A percentile compares a stretch with the other conserved stretches of the same genome.
phyloP scores from a whole-genome alignment of 352 stramenopile genomes.

The Globisporangium iwayamae region DNA sequence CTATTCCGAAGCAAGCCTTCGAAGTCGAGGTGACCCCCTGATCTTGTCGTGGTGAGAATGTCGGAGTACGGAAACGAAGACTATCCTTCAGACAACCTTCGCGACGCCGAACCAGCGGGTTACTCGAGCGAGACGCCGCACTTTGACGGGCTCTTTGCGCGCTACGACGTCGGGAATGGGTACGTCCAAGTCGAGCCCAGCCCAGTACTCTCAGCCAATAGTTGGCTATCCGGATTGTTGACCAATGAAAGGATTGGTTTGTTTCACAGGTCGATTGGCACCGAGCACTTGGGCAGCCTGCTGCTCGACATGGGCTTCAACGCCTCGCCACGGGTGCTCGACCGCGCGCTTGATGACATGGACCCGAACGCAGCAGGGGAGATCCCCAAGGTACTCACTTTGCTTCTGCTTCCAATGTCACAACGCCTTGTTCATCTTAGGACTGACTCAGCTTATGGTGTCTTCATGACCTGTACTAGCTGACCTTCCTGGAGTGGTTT shows the following conservation, averaged over 20 bases:
- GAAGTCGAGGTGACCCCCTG: too few species aligned
- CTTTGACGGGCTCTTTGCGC: constrained; percentile 54
- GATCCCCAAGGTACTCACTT: constrained; percentile 39
- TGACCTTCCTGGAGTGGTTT: constrained; percentile 74
- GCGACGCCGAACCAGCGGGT: constrained; percentile 21
- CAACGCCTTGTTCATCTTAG: not conserved
- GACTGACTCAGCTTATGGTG: not conserved
- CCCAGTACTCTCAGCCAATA: not conserved
- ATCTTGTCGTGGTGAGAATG: constrained; percentile 14
- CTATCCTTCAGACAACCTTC: constrained; percentile 11
- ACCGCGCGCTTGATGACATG: constrained; percentile 64
- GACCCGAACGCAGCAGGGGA: constrained; percentile 63
- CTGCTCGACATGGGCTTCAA: constrained; percentile 77
- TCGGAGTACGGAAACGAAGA: constrained; percentile 26
- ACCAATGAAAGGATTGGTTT: too few species aligned
- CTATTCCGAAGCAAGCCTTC: too few species aligned
- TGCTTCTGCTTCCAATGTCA: not conserved
- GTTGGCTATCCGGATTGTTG: too few species aligned
- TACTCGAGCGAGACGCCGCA: constrained; percentile 54
- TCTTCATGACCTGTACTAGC: constrained; percentile 9
- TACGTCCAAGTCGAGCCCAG: constrained; percentile 7
- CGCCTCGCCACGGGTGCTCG: constrained; percentile 39
- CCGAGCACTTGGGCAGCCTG: constrained; percentile 52
- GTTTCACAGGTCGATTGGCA: constrained; percentile 37
- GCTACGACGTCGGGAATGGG: constrained; percentile 43